Percentiles rank a stretch among this genome's conserved stretches.
These are phyloP conservation scores for Trichoderma lentiforme DNA, from an alignment of 2,329 filamentous ascomycete species.

Conservation along the genomic window DNA sequence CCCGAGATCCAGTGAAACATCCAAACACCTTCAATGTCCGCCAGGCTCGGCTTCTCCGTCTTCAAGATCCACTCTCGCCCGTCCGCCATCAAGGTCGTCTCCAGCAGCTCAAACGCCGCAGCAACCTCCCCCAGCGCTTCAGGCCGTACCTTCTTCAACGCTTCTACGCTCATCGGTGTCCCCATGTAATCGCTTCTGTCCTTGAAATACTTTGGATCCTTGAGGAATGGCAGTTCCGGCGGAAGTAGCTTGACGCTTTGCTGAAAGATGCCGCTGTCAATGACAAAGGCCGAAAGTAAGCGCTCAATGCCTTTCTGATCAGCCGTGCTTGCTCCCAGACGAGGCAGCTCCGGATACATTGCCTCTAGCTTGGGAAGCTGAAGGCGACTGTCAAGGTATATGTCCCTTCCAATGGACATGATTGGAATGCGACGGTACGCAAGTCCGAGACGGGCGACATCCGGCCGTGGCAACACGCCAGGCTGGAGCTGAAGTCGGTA, in stretches of 20 bases:
- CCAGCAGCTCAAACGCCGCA: slow-evolving; percentile 54
- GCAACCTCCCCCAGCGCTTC: slow-evolving; percentile 56
- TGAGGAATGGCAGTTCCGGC: slow-evolving; percentile 48
- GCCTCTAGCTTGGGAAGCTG: slow-evolving; percentile 63
- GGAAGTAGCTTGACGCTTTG: slow-evolving; percentile 56
- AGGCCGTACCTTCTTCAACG: slow-evolving; percentile 36
- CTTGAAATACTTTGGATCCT: slow-evolving; percentile 56
- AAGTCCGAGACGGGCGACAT: slow-evolving; percentile 58
- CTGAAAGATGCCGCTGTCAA: slow-evolving; percentile 56
- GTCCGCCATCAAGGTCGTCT: slow-evolving; percentile 61
- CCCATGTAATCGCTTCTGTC: slow-evolving; percentile 49
- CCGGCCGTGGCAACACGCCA: slow-evolving; percentile 61
- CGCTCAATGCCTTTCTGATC: slow-evolving; percentile 48
- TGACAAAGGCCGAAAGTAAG: slow-evolving; percentile 54
- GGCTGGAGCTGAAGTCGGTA: slow-evolving; percentile 56
- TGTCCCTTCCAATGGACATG: slow-evolving; percentile 60
- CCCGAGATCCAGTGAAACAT: slow-evolving; percentile 62
- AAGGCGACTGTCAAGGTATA: slow-evolving; percentile 68
- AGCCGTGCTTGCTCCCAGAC: slow-evolving; percentile 34
- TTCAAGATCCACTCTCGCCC: slow-evolving; percentile 63
- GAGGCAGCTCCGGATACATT: slow-evolving; percentile 45
- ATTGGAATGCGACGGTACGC: slow-evolving; percentile 68
- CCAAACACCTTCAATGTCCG: slow-evolving; percentile 69
- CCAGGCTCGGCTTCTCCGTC: slow-evolving; percentile 51
- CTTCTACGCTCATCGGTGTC: slow-evolving; percentile 25